Conservation (phyloP, 2,329 filamentous ascomycete genomes). For the Tolypocladium cylindrosporum region DNA sequence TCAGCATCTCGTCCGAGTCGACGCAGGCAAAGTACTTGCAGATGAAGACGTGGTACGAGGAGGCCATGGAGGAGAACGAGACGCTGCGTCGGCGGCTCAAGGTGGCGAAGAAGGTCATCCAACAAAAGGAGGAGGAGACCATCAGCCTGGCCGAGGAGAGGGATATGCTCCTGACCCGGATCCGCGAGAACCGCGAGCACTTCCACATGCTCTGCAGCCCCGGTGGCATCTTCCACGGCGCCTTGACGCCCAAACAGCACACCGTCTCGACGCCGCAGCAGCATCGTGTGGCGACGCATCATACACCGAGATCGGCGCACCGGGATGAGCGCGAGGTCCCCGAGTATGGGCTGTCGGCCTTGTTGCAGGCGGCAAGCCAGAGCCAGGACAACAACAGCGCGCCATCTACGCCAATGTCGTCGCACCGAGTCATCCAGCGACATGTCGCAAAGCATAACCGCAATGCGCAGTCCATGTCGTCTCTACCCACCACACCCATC, state of each 20-base stretch:
- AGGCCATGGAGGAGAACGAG: conserved; percentile 56
- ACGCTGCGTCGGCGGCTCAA: conserved; percentile 54
- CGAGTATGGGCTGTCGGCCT: conserved; percentile 62
- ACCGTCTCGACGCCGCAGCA: conserved; percentile 33
- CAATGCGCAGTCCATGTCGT: conserved; percentile 75
- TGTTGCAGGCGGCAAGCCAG: conserved; percentile 72
- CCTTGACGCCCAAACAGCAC: conserved; percentile 48
- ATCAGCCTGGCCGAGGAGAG: conserved; percentile 65
- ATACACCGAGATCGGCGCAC: conserved; percentile 33
- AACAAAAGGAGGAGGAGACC: conserved; percentile 67
- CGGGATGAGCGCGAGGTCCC: conserved; percentile 34
- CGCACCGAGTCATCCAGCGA: conserved; percentile 33
- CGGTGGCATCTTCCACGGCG: conserved; percentile 54
- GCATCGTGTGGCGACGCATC: conserved; percentile 36
- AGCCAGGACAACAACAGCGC: conserved; percentile 53
- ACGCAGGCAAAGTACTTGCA: conserved; percentile 47
- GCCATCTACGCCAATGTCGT: conserved; percentile 55
- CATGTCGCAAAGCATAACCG: conserved; percentile 56
- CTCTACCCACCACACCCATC: conserved; percentile 68
- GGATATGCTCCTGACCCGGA: conserved; percentile 66
- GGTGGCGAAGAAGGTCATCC: conserved; percentile 68
- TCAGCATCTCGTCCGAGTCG: conserved; percentile 40
- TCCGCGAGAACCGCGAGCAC: conserved; percentile 82
- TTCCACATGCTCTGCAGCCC: conserved; percentile 71
- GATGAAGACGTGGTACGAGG: conserved; percentile 56